phyloP scores from a whole-genome alignment of 352 stramenopile species.

The Globisporangium spiculum region DNA sequence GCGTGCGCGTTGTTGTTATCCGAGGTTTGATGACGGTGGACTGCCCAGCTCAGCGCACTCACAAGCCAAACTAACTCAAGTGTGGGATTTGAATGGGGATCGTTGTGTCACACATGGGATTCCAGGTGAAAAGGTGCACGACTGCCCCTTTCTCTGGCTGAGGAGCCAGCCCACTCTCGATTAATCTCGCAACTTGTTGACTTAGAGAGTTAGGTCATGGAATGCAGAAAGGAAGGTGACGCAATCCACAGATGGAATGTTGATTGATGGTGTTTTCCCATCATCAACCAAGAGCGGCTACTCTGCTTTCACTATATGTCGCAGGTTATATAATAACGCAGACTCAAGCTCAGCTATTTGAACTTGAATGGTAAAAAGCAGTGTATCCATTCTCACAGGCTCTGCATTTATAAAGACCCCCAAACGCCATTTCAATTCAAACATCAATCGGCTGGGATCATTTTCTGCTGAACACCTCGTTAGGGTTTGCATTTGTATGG shows the following conservation, averaged over 20 bases:
- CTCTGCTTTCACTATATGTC: not conserved
- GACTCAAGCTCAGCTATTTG: not conserved
- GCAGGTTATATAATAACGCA: not conserved
- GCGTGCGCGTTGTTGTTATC: no score
- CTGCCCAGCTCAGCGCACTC: not conserved
- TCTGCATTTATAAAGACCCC: not conserved
- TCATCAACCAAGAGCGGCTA: not conserved
- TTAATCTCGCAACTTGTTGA: not conserved
- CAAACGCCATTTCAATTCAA: not conserved
- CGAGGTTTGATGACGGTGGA: not conserved
- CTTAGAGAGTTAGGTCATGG: not conserved
- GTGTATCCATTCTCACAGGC: not conserved
- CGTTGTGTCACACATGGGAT: not conserved
- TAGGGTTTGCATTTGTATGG: slow-evolving; percentile 1
- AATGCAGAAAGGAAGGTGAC: not conserved
- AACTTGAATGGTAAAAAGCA: no score
- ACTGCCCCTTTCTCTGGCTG: not conserved
- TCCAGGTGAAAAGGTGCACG: not conserved
- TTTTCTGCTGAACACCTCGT: not conserved
- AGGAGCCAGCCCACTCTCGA: not conserved
- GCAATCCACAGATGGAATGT: not conserved
- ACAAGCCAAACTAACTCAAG: not conserved
- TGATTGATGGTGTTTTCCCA: not conserved
- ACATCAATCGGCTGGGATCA: not conserved
- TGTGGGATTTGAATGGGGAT: not conserved